These are phyloP conservation scores for Monilinia laxa DNA, from an alignment of 2,329 filamentous ascomycete species.

Conservation along the genomic window DNA sequence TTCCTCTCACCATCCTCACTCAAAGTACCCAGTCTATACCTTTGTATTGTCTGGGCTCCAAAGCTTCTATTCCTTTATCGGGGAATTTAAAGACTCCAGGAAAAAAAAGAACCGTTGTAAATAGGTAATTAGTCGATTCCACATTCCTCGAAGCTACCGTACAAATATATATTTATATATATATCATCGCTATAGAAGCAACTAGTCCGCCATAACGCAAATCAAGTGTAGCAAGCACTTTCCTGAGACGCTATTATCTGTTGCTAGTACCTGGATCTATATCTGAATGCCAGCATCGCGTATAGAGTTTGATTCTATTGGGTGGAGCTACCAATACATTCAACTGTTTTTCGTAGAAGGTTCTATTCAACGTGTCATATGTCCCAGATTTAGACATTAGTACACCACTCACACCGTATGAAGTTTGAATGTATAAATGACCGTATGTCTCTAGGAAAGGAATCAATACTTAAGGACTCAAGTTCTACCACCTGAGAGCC, in stretches of 20 bases:
- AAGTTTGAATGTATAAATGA: not conserved
- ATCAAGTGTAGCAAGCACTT: too few species aligned
- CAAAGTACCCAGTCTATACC: not conserved
- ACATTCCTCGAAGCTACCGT: not conserved
- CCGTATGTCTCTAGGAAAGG: not conserved
- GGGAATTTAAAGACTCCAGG: rapidly evolving
- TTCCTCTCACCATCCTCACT: not conserved
- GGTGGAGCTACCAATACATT: not conserved
- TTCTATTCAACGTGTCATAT: not conserved
- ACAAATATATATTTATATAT: not conserved
- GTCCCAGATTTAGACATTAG: not conserved
- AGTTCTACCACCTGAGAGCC: not conserved
- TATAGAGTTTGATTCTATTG: not conserved
- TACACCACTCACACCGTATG: not conserved
- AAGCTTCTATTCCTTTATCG: not conserved
- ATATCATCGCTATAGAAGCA: not conserved
- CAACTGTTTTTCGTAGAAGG: too few species aligned
- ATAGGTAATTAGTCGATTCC: not conserved
- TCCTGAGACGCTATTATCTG: not conserved
- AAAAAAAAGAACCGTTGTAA: not conserved
- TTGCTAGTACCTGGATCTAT: not conserved
- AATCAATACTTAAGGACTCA: not conserved
- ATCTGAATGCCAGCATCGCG: not conserved
- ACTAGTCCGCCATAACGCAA: not conserved
- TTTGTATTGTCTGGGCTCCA: not conserved